phyloP scores from a whole-genome alignment of 352 stramenopile genomes.

The Globisporangium abappressorium region DNA sequence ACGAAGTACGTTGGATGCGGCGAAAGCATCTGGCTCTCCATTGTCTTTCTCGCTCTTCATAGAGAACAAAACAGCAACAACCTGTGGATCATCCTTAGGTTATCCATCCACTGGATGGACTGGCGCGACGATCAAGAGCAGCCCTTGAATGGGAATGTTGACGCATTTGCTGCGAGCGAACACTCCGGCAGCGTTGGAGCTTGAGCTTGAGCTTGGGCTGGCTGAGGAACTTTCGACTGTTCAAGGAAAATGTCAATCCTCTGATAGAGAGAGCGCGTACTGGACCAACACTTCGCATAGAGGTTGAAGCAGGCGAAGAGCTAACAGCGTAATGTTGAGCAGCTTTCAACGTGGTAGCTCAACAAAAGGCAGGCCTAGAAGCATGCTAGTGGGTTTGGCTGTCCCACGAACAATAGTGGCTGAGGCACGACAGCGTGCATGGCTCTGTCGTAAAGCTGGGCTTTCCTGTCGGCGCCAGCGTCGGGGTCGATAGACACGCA shows the following conservation, averaged over 20 bases:
- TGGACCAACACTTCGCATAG: background rate
- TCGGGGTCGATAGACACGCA: too few relatives aligned
- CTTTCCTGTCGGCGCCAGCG: too few relatives aligned
- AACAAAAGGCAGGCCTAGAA: too few relatives aligned
- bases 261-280: background rate
- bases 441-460: too few relatives aligned
- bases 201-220: too few relatives aligned
- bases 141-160: background rate
- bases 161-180: background rate
- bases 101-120: background rate
- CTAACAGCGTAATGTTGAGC: too few relatives aligned
- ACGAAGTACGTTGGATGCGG: background rate
- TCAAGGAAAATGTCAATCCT: background rate
- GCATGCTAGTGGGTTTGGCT: too few relatives aligned
- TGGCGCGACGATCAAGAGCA: background rate
- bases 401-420: too few relatives aligned
- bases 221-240: background rate
- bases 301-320: background rate
- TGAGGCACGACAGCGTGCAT: too few relatives aligned
- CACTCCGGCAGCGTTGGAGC: background rate
- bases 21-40: slow-evolving; percentile 2
- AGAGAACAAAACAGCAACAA: background rate
- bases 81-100: background rate
- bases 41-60: background rate
- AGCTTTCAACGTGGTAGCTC: too few relatives aligned